Conservation (phyloP, 2,329 filamentous ascomycete species). For the Scedosporium minutisporum region DNA sequence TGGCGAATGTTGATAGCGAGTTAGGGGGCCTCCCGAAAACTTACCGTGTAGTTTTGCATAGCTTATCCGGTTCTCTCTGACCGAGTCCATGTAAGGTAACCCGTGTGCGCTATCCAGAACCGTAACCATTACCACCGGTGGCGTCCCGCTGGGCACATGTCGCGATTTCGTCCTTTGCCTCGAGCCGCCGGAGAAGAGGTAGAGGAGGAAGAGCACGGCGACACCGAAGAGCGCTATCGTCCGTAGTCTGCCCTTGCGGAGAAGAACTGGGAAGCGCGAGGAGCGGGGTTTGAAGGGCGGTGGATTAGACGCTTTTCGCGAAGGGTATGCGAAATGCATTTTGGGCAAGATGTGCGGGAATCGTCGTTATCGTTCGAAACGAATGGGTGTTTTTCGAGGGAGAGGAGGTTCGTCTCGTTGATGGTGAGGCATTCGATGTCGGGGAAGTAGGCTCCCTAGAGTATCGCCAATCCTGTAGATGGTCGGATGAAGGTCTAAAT, state of each 20-base stretch:
- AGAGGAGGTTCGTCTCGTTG: neutral
- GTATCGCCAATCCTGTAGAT: neutral
- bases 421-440: neutral
- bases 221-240: constrained; percentile 45
- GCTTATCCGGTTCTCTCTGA: constrained; percentile 72
- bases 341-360: constrained; percentile 15
- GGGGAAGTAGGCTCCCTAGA: neutral
- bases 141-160: constrained; percentile 40
- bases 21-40: constrained; percentile 13
- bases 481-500: neutral
- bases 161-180: constrained; percentile 11
- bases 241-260: constrained; percentile 55
- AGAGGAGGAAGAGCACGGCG: constrained; percentile 48
- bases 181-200: constrained; percentile 37
- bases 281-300: constrained; percentile 59
- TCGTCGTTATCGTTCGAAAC: no score
- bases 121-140: constrained; percentile 71
- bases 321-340: constrained; percentile 87
- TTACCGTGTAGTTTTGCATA: constrained; percentile 84
- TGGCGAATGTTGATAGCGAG: no score
- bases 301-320: constrained; percentile 72
- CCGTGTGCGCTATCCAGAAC: constrained; percentile 53
- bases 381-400: neutral
- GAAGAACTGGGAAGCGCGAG: constrained; percentile 34
- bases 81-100: constrained; percentile 56